These are phyloP conservation scores for Farysia itapuensis DNA, from an alignment of 1,284 basidiomycete genomes.

Conservation along the genomic window DNA sequence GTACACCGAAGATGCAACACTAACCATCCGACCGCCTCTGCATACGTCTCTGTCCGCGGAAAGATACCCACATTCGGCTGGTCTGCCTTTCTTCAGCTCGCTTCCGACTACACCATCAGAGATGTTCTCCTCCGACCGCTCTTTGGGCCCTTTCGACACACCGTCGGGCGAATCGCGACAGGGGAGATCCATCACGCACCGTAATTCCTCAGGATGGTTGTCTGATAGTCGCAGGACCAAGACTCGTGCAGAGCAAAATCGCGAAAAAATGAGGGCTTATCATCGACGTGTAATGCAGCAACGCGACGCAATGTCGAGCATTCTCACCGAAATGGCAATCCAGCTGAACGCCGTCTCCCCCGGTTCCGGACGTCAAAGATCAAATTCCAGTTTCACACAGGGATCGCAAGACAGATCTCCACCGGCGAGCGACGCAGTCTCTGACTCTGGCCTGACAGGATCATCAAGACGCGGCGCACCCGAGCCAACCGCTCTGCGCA, in stretches of 20 bases:
- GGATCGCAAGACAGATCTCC: background rate
- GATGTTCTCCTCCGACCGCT: background rate
- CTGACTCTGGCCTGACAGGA: background rate
- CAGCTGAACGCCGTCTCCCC: conserved; percentile 10
- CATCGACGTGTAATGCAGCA: conserved; percentile 33
- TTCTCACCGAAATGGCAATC: conserved; percentile 13
- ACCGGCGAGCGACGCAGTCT: background rate
- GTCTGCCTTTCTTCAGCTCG: conserved; percentile 18
- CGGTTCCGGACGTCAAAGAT: background rate
- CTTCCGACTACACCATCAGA: conserved; percentile 16
- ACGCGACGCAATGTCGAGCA: conserved; percentile 17
- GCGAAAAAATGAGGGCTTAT: conserved; percentile 37
- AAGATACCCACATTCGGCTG: too few relatives aligned
- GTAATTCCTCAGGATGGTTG: too few relatives aligned
- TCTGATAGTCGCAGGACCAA: conserved; percentile 7
- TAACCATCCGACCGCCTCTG: too few relatives aligned
- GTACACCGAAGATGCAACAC: too few relatives aligned
- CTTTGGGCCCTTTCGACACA: background rate
- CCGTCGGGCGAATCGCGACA: too few relatives aligned
- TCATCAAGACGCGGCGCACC: background rate
- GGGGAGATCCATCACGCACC: too few relatives aligned
- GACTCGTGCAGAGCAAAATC: conserved; percentile 27
- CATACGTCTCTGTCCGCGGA: too few relatives aligned
- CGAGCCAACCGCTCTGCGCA: conserved; percentile 8
- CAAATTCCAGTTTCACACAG: background rate